Evolutionary conservation across 768 basidiomycete genomes (phyloP), one percentile per base, ranked within the genome.

Genomic region (Hysterangium stoloniferum): DNA sequence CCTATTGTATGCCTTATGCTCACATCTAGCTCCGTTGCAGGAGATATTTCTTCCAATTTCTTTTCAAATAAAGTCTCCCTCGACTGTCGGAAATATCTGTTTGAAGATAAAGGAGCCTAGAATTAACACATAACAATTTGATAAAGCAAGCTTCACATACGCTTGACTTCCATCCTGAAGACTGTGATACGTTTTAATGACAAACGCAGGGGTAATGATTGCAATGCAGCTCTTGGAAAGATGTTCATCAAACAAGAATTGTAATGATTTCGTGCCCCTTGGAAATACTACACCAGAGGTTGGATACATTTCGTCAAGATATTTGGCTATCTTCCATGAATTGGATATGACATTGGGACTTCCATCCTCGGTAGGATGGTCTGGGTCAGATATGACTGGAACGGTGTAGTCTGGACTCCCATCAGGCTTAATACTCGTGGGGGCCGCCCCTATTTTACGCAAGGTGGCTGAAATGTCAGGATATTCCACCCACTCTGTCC

Each of bases 401-500:
- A 88, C 75, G 19, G 80, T 76, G 62, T 83, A 87, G 34, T 52
- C 54, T 9, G 46, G 46, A 8, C 35, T 36, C 24, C 35, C 46
- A 1, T 59, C 64, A 7, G 43, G 43, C 1, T 70, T 69, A 41
- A 71, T 66, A 2, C 58, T 48, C n/a, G 44, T 59, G 13, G 38
- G 38, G 1, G 57, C 49, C 2, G 70, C 69, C 1, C 70, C 69
- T 19, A 71, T 52, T 45, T 68, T 61, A 47, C 64, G 64, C 57
- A 61, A 59, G 1, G 77, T 80, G 6, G 66, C 52, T 56, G 86
- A 84, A 24, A 89, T 76, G 29, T 87, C 78, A 19, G 79, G 72
- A 53, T 85, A 77, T 31, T 85, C 80, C 19, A 88, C 68, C 81
- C 82, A 86, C 22, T 73, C 66, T 0, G 86, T 89, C 35, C 72